Conservation (phyloP, 1,284 basidiomycete genomes). For the Salmacisia buchloeana region DNA sequence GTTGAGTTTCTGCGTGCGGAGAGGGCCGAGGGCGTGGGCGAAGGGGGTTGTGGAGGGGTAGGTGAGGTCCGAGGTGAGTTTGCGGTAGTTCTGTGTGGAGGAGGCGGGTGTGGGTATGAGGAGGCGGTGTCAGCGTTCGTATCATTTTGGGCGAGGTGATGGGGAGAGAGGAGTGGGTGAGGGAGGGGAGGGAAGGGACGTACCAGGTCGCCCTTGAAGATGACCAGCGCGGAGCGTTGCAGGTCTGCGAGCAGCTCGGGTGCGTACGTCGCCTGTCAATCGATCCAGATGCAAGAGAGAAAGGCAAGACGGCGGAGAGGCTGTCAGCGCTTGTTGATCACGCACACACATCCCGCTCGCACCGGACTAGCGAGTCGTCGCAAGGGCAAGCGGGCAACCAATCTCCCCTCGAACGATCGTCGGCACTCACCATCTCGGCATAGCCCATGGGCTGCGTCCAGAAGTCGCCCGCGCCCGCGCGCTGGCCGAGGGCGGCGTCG, state of each 20-base stretch:
- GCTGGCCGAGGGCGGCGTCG: constrained; percentile 62
- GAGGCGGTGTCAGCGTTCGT: constrained; percentile 3
- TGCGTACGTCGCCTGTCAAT: constrained; percentile 47
- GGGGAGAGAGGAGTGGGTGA: background rate
- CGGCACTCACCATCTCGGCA: constrained; percentile 15
- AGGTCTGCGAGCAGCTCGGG: constrained; percentile 62
- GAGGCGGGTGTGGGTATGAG: background rate
- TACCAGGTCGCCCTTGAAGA: constrained; percentile 97
- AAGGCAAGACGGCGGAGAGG: background rate
- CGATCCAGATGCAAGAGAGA: background rate
- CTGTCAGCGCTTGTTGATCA: too few species aligned
- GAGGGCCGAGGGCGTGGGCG: constrained; percentile 66
- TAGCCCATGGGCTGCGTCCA: constrained; percentile 40
- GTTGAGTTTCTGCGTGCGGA: constrained; percentile 65
- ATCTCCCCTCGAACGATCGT: too few species aligned
- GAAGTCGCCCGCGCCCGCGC: constrained; percentile 29
- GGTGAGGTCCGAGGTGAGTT: constrained; percentile 77
- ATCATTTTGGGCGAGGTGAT: constrained; percentile 1
- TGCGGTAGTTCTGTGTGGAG: constrained; percentile 50
- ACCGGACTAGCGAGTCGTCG: too few species aligned
- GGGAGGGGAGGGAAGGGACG: background rate
- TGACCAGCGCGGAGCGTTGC: constrained; percentile 64
- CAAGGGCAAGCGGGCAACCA: too few species aligned
- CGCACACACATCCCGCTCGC: too few species aligned
- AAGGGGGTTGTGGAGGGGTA: constrained; percentile 84